Conservation (phyloP, 352 stramenopile genomes). For the Phytophthora sp. region DNA sequence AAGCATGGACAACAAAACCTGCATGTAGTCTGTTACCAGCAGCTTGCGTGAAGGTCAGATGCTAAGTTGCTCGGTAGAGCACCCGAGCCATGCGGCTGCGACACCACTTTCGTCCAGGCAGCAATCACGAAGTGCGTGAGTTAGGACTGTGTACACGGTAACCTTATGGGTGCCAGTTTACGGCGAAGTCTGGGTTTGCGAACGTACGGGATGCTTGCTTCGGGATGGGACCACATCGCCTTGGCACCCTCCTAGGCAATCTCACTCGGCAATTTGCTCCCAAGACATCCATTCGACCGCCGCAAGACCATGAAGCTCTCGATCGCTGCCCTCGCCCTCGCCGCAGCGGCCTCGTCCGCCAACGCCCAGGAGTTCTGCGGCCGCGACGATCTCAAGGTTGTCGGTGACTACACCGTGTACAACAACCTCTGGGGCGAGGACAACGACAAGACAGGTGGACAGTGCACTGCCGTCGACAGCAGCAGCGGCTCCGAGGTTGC, state of each 20-base stretch:
- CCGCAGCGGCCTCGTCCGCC: neutral
- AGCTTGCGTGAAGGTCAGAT: too few species aligned
- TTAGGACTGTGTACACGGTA: too few species aligned
- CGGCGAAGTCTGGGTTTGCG: neutral
- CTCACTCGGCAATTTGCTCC: conserved; percentile 19
- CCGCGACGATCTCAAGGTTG: conserved; percentile 22
- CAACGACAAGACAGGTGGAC: conserved; percentile 25
- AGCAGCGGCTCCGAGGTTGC: conserved; percentile 29
- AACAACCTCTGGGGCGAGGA: conserved; percentile 43
- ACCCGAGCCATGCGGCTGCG: neutral
- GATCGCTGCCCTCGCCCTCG: neutral
- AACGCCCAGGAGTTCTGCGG: conserved; percentile 12
- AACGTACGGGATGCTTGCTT: neutral
- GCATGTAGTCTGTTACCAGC: too few species aligned
- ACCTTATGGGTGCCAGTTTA: neutral
- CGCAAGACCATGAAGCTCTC: conserved; percentile 19
- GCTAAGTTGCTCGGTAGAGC: too few species aligned
- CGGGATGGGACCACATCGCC: conserved; percentile 12
- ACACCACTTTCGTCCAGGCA: neutral
- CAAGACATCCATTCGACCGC: neutral
- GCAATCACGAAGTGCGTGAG: too few species aligned
- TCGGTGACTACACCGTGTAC: conserved; percentile 43
- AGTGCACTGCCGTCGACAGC: conserved; percentile 43
- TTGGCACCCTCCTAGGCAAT: neutral
- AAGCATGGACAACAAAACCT: too few species aligned